Evolutionary conservation across 2,329 filamentous ascomycete species (phyloP), one percentile per base, ranked within the genome.

Genomic region (Tolypocladium pustulatum): DNA sequence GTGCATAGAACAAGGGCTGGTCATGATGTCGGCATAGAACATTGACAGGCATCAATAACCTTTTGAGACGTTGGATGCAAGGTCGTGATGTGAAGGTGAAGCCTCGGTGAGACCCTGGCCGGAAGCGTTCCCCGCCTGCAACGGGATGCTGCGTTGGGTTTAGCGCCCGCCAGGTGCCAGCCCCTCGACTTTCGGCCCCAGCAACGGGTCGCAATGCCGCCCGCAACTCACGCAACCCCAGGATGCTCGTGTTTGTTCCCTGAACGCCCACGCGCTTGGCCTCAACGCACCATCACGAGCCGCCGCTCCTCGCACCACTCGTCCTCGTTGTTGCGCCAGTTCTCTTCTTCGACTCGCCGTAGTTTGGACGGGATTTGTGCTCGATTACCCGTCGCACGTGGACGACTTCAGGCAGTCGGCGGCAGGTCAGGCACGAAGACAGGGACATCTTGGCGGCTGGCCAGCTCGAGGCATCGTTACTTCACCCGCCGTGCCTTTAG

Each of bases 401-500:
- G 10, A 22, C 49, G 1, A 4, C 30, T 53, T 53, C 49, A 53
- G 49, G 49, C 49, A 15, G 49, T 30, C 20, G 20, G 30, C 20
- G 5, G 20, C 32, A 6, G 49, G 30, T 53, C 4, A 10, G 49
- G 49, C 49, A 34, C 30, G 30, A 52, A 27, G 36, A 13, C 38
- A 3, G 27, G 27, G 27, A 52, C 49, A n/a, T 22, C 30, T 13
- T 13, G 27, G 15, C 6, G 20, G 46, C 9, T 30, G n/a, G 8
- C 30, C 20, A 15, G 8, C 49, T n/a, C 30, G 5, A 32, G 36
- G 17, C 17, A n/a, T 36, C 49, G 49, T 15, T 30, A 10, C 49
- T 32, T 2, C n/a, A 2, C 17, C 22, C 38, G 54, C 41, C 15
- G 54, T 51, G 30, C 61, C 25, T 34, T 37, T 59, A 61, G 66